Evolutionary conservation across 805 yeast species (phyloP).

Genomic region (Blastobotrys muscicola): DNA sequence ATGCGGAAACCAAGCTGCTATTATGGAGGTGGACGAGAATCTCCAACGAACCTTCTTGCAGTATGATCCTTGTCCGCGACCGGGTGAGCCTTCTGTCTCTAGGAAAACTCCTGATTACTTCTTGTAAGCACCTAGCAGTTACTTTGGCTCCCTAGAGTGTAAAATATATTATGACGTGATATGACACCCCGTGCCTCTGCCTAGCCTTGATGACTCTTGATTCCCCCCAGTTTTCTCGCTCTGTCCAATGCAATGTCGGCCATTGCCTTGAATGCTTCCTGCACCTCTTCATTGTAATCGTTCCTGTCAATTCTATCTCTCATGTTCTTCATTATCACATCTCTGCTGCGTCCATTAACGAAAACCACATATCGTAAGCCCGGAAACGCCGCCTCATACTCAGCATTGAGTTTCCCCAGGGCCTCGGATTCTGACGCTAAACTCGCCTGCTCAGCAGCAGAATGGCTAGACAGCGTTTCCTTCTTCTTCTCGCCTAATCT

Average conservation of each 20-base stretch:
- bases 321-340: constrained; percentile 57
- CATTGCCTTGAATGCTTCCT: constrained; percentile 75
- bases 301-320: constrained; percentile 43
- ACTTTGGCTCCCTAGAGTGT: background rate
- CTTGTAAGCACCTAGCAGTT: constrained; percentile 30
- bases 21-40: constrained; percentile 95
- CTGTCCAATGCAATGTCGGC: constrained; percentile 85
- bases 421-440: constrained; percentile 41
- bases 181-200: no score
- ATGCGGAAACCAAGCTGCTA: constrained; percentile 97
- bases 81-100: constrained; percentile 96
- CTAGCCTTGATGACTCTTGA: no score
- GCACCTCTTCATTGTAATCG: constrained; percentile 47
- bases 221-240: constrained; percentile 25
- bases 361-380: constrained; percentile 81
- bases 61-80: constrained; percentile 93
- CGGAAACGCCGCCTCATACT: constrained; percentile 55
- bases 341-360: constrained; percentile 73
- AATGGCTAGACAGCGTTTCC: constrained; percentile 45
- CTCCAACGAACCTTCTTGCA: constrained; percentile 78
- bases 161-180: background rate
- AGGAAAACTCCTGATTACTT: constrained; percentile 97
- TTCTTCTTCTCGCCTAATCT: constrained; percentile 57
- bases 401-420: constrained; percentile 44
- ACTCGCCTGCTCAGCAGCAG: constrained; percentile 61